Conservation (phyloP, 352 stramenopile species). For the Elongisporangium senticosum region DNA sequence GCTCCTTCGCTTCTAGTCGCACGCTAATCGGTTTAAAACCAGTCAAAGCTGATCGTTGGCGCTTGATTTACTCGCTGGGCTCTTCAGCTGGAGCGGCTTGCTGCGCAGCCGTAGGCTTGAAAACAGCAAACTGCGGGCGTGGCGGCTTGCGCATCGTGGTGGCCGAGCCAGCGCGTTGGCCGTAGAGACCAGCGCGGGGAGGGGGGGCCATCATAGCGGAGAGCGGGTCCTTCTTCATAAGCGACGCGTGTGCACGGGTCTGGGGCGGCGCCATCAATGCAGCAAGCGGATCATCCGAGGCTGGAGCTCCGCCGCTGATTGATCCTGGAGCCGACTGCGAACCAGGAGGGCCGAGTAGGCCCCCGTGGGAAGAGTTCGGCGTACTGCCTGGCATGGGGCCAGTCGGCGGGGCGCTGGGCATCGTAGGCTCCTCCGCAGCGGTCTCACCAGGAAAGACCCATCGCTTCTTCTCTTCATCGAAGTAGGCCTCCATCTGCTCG, state of each 20-base stretch:
- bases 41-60: slow-evolving; percentile 17
- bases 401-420: slow-evolving; percentile 66
- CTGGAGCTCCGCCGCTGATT: slow-evolving; percentile 29
- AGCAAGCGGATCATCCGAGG: slow-evolving; percentile 58
- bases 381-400: slow-evolving; percentile 53
- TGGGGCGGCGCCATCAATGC: slow-evolving; percentile 79
- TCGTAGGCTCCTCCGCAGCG: slow-evolving; percentile 46
- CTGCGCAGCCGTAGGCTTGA: slow-evolving; percentile 57
- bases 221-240: slow-evolving; percentile 85
- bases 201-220: slow-evolving; percentile 84
- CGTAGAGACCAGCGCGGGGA: slow-evolving; percentile 32
- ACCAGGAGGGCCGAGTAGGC: slow-evolving; percentile 32
- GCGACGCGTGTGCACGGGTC: slow-evolving; percentile 27
- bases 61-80: slow-evolving; percentile 12
- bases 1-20: slow-evolving; percentile 1
- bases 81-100: slow-evolving; percentile 6
- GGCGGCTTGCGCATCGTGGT: slow-evolving; percentile 39
- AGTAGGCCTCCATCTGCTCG: slow-evolving; percentile 78
- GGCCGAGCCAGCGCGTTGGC: slow-evolving; percentile 22
- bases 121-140: slow-evolving; percentile 83
- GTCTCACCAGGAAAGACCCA: slow-evolving; percentile 85
- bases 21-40: slow-evolving; percentile 12
- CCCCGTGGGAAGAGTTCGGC: slow-evolving; percentile 23
- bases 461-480: slow-evolving; percentile 75
- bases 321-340: slow-evolving; percentile 66